Percentiles rank a stretch among this genome's conserved stretches.
Evolutionary conservation across 768 basidiomycete genomes (phyloP).

Genomic region (Boletus sp.): DNA sequence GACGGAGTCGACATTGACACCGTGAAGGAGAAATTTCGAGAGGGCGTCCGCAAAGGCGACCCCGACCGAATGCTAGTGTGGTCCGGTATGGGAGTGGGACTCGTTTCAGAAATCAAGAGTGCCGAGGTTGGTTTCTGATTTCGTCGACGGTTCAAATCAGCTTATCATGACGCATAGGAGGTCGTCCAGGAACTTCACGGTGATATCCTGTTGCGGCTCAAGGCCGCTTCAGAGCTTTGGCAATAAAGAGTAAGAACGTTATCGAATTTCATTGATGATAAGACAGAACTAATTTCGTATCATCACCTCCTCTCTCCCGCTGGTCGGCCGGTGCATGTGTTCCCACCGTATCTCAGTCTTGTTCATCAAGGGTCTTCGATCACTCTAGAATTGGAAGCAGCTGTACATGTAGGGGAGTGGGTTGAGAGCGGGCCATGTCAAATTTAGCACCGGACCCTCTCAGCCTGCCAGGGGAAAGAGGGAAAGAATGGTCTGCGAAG

Average conservation of each 20-base stretch:
- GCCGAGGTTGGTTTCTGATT: conserved; percentile 35
- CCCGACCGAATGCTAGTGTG: conserved; percentile 56
- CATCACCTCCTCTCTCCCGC: conserved; percentile 4
- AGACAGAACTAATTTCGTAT: conserved; percentile 5
- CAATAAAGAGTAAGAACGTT: conserved; percentile 18
- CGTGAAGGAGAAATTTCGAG: conserved; percentile 44
- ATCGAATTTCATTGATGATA: conserved; percentile 24
- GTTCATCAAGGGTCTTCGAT: conserved; percentile 3
- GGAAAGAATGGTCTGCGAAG: conserved; percentile 7
- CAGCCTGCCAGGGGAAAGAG: conserved; percentile 6
- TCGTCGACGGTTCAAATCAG: background rate
- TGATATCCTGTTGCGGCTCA: conserved; percentile 42
- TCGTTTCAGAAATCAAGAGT: conserved; percentile 46
- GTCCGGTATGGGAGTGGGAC: conserved; percentile 66
- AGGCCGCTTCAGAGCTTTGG: conserved; percentile 24
- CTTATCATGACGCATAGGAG: conserved; percentile 39
- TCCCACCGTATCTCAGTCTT: conserved; percentile 20
- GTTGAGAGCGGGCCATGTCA: conserved; percentile 8
- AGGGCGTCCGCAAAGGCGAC: conserved; percentile 46
- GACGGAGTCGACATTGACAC: conserved; percentile 43
- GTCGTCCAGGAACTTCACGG: conserved; percentile 52
- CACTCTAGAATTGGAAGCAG: conserved; percentile 9
- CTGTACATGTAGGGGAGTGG: background rate
- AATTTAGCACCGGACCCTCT: conserved; percentile 9
- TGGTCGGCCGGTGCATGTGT: background rate